Conservation (phyloP, 2,329 filamentous ascomycete genomes). For the Clonostachys chloroleuca region DNA sequence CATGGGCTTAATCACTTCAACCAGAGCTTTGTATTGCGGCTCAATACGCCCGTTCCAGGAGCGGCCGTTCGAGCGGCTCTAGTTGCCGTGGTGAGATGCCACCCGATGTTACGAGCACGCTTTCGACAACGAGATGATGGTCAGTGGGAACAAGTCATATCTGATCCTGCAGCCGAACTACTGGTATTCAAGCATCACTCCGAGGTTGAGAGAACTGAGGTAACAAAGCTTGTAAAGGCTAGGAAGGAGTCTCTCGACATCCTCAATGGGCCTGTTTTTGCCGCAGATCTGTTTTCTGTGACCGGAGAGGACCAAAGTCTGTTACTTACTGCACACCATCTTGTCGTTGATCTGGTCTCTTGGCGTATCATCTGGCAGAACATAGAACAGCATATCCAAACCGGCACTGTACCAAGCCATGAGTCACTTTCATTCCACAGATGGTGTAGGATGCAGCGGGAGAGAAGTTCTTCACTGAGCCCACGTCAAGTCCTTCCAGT, state of each 20-base stretch:
- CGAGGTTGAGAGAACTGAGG: no score
- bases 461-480: background rate
- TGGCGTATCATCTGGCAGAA: slow-evolving; percentile 39
- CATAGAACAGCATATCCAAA: slow-evolving; percentile 26
- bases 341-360: slow-evolving; percentile 38
- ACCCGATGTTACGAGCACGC: slow-evolving; percentile 7
- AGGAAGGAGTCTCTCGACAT: no score
- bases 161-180: background rate
- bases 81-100: background rate
- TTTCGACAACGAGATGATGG: slow-evolving; percentile 1
- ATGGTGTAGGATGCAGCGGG: background rate
- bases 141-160: slow-evolving; percentile 4
- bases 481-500: slow-evolving; percentile 3
- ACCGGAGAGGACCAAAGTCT: slow-evolving; percentile 10
- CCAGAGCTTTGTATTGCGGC: slow-evolving; percentile 33
- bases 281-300: no score
- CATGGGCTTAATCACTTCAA: slow-evolving; percentile 30
- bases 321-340: slow-evolving; percentile 26
- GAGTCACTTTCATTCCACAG: slow-evolving; percentile 36
- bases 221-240: slow-evolving; percentile 10
- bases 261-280: no score
- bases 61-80: slow-evolving; percentile 12
- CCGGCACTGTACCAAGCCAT: slow-evolving; percentile 22
- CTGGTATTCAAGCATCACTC: slow-evolving; percentile 1
- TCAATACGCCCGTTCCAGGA: slow-evolving; percentile 10